phyloP scores from a whole-genome alignment of 345 rosid species.

The Litchi chinensis region DNA sequence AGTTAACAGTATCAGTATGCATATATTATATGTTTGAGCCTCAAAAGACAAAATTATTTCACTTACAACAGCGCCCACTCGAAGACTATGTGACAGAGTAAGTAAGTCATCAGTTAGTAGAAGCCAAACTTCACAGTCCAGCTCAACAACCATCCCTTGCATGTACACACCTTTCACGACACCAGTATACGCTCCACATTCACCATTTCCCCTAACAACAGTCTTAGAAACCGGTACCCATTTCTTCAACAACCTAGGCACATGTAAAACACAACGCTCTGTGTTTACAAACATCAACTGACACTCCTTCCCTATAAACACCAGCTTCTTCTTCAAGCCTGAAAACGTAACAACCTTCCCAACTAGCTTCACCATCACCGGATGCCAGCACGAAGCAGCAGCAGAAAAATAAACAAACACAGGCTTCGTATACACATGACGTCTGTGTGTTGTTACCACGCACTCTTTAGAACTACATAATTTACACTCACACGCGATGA shows the following conservation, averaged over 20 bases:
- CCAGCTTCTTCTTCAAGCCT: constrained; percentile 69
- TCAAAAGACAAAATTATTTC: neutral
- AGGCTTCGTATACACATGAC: constrained; percentile 47
- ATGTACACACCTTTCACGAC: constrained; percentile 62
- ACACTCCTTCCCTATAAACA: constrained; percentile 54
- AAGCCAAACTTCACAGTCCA: constrained; percentile 88
- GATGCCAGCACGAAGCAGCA: constrained; percentile 67
- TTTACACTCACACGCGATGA: constrained; percentile 64
- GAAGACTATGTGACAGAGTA: constrained; percentile 60
- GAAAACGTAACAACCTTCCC: constrained; percentile 51
- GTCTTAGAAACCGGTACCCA: constrained; percentile 21
- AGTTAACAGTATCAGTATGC: neutral
- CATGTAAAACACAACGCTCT: constrained; percentile 54
- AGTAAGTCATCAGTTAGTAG: constrained; percentile 61
- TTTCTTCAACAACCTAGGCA: constrained; percentile 39
- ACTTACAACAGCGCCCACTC: constrained; percentile 82
- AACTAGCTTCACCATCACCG: constrained; percentile 63
- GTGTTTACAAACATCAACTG: constrained; percentile 58
- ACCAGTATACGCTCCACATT: constrained; percentile 67
- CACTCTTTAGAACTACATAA: constrained; percentile 32
- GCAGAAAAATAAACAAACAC: constrained; percentile 65
- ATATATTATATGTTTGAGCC: neutral
- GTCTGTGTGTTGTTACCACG: neutral
- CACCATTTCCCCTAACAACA: constrained; percentile 43
- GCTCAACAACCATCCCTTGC: constrained; percentile 80